Conservation (phyloP, 768 basidiomycete genomes). For the Lenzites betulinus region DNA sequence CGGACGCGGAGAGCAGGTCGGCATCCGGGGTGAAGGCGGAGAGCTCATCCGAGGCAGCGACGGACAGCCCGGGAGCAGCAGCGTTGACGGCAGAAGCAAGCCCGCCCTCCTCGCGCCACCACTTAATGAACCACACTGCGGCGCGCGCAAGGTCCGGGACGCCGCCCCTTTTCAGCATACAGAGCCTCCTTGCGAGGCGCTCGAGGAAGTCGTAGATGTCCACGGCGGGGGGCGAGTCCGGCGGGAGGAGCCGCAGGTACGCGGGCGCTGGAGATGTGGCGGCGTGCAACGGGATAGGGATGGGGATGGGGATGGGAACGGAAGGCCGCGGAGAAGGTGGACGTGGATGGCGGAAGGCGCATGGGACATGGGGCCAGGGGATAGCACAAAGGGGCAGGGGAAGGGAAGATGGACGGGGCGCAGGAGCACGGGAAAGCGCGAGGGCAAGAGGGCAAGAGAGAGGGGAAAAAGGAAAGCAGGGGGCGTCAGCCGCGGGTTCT, state of each 20-base stretch:
- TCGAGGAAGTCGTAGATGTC: conserved; percentile 69
- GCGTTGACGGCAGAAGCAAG: conserved; percentile 41
- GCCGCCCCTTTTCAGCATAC: conserved; percentile 82
- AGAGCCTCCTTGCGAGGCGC: conserved; percentile 69
- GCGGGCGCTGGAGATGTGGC: conserved; percentile 77
- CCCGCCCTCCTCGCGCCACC: conserved; percentile 83
- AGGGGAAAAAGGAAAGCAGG: background rate
- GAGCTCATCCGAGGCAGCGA: too few relatives aligned
- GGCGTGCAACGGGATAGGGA: too few relatives aligned
- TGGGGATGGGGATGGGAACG: too few relatives aligned
- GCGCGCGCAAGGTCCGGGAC: conserved; percentile 70
- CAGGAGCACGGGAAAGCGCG: too few relatives aligned
- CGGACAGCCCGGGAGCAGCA: too few relatives aligned
- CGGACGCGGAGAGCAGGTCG: too few relatives aligned
- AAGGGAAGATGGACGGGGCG: conserved; percentile 1
- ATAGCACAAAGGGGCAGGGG: too few relatives aligned
- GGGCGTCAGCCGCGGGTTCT: background rate
- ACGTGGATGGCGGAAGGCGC: too few relatives aligned
- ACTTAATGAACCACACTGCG: conserved; percentile 77
- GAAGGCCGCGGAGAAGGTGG: too few relatives aligned
- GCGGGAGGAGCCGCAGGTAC: conserved; percentile 64
- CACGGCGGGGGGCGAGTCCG: conserved; percentile 54
- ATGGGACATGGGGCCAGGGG: too few relatives aligned
- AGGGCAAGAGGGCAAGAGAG: background rate
- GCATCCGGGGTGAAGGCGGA: too few relatives aligned